Evolutionary conservation across 2,329 filamentous ascomycete species (phyloP).

Genomic region (Tympanopsis confertula): DNA sequence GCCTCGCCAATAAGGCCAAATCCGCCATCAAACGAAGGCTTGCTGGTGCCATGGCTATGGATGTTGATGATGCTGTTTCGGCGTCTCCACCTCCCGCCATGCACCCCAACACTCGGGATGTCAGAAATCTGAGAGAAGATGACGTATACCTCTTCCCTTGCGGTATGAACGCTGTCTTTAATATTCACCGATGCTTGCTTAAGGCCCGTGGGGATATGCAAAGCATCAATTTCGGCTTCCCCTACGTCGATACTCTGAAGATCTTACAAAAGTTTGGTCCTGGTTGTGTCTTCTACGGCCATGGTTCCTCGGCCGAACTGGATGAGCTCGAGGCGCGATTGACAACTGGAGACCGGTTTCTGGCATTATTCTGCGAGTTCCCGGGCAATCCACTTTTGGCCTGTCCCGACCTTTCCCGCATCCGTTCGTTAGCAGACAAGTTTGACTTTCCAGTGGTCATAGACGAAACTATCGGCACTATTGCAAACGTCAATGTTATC

Average conservation of each 20-base stretch:
- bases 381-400: slow-evolving; percentile 82
- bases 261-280: slow-evolving; percentile 89
- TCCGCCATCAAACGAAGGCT: slow-evolving; percentile 79
- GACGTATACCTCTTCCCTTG: slow-evolving; percentile 83
- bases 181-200: slow-evolving; percentile 66
- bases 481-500: slow-evolving; percentile 88
- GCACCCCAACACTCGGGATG: slow-evolving; percentile 37
- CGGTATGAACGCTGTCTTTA: slow-evolving; percentile 94
- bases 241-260: slow-evolving; percentile 93
- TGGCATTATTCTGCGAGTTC: slow-evolving; percentile 88
- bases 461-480: slow-evolving; percentile 93
- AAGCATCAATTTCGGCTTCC: slow-evolving; percentile 91
- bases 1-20: slow-evolving; percentile 70
- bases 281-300: slow-evolving; percentile 78
- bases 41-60: slow-evolving; percentile 67
- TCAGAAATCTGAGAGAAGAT: slow-evolving; percentile 59
- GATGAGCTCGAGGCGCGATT: slow-evolving; percentile 71
- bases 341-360: slow-evolving; percentile 59
- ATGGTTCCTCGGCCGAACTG: slow-evolving; percentile 64
- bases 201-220: slow-evolving; percentile 48
- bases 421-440: slow-evolving; percentile 65
- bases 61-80: slow-evolving; percentile 45
- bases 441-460: slow-evolving; percentile 85
- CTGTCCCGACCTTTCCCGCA: slow-evolving; percentile 73
- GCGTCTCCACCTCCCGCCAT: slow-evolving; percentile 39